Evolutionary conservation across 2,329 filamentous ascomycete genomes (phyloP), one percentile per base, ranked within the genome.

Genomic region (Neoarthrinium moseri): DNA sequence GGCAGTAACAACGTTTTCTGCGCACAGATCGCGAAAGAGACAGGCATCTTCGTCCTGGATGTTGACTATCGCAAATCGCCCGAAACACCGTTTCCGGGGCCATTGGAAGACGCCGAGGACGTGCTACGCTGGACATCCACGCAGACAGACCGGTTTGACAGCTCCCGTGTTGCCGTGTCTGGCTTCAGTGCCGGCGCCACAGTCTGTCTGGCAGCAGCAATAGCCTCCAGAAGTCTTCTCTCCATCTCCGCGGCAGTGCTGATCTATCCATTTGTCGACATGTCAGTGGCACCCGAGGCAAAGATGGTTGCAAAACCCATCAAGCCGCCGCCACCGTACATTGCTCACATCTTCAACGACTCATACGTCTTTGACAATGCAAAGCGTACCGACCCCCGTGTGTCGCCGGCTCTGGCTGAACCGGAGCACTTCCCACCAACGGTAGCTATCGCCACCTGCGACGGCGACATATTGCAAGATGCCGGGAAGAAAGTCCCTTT

Each of bases 381-480:
- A 12, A 33, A 18, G 10, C 38, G 48, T 34, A 49, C n/a, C 6
- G 47, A 51, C 3, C 51, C 52, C 3, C 38, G 44, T 20, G 32
- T 48, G 32, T 51, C 51, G 15, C 48, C 45, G 13, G 36, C 22
- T 10, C 49, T 51, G n/a, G 40, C 52, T 10, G 30, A 50, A 18
- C 21, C 39, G 4, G 37, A 38, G n/a, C 43, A 51, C 29, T 53
- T 53, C 30, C 47, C 51, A 2, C 27, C 22, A 5, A 10, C 27
- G 30, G 48, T 51, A 13, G 52, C 36, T 3, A 34, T 51, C 27
- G 15, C 50, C 10, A 53, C 45, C 1, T 49, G 46, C 40, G 44
- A 45, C 22, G 46, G 48, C n/a, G 50, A 51, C 12, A 45, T 21
- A 15, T 38, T 54, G 15, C 30, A 27, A 11, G 41, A 43, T 11